Evolutionary conservation across 2,329 filamentous ascomycete genomes (phyloP).

Genomic region (Colletotrichum sp.): DNA sequence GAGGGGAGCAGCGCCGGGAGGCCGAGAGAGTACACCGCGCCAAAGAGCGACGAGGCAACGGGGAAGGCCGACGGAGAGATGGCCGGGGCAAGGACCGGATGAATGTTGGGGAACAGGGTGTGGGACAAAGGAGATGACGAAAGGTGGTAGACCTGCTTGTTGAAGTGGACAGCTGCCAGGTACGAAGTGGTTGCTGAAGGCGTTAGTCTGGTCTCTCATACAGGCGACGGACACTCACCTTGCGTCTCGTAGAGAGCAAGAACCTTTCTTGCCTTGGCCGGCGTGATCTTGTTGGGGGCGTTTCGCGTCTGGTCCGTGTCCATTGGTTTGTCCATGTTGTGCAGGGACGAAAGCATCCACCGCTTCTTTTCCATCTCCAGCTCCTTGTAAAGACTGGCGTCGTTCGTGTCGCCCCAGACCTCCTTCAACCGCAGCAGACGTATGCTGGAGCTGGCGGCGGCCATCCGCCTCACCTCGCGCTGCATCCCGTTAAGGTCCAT

Average conservation of each 20-base stretch:
- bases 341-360: conserved; percentile 66
- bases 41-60: conserved; percentile 48
- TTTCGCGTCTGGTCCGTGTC: conserved; percentile 18
- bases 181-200: conserved; percentile 53
- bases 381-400: conserved; percentile 54
- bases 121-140: conserved; percentile 44
- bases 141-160: conserved; percentile 50
- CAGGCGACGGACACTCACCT: conserved; percentile 38
- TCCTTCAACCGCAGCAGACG: conserved; percentile 62
- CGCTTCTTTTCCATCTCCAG: conserved; percentile 61
- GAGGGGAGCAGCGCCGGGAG: conserved; percentile 63
- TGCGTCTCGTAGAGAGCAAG: conserved; percentile 57
- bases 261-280: conserved; percentile 36
- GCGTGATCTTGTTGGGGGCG: conserved; percentile 15
- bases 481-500: conserved; percentile 44
- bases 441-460: conserved; percentile 52
- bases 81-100: conserved; percentile 42
- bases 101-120: conserved; percentile 41
- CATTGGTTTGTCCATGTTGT: conserved; percentile 44
- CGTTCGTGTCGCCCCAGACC: conserved; percentile 47
- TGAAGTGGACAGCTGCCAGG: conserved; percentile 47
- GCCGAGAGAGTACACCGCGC: conserved; percentile 55
- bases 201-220: not conserved
- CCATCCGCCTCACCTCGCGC: conserved; percentile 60
- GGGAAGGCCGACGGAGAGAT: conserved; percentile 39